Evolutionary conservation across 768 basidiomycete genomes (phyloP), one percentile per base, ranked within the genome.

Genomic region (Leccinum olivaceopallidum): DNA sequence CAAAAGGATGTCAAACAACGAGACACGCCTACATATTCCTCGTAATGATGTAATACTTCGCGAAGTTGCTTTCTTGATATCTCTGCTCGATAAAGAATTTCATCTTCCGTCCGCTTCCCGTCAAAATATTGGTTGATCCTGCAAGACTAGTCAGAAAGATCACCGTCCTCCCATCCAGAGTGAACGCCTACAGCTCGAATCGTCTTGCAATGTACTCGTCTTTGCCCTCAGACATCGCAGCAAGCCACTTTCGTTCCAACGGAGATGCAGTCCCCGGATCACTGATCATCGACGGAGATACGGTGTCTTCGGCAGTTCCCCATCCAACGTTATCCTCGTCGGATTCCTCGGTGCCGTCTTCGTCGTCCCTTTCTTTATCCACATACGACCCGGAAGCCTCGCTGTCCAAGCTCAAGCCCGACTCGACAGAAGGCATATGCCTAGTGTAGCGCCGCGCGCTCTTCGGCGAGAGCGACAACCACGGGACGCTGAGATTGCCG

Each of bases 41-140:
- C 88, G 71, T 94, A 98, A 65, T 91, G 83, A 67, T 90, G 86
- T 36, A 97, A 73, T 6, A 97, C 86, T 66, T 89, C 88, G 16
- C 93, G 83, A 60, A 98, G 77, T 66, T 95, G 90, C 68, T 88
- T 91, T 67, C 90, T 82, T 42, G 88, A 84, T 60, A 98, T 89
- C 56, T 90, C 90, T 0, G 94, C 92, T 42, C 89, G 81, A 71
- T 88, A 93, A n/a, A 95, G 79, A 60, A 98, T 95, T 73, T 98
- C 95, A 65, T 97, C 94, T 61, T 95, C 91, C 0, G 92, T 92
- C 55, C 82, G 87, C 73, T 88, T 91, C 13, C 96, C 96, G 66
- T 98, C 94, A 67, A 98, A 94, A 71, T 94, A 97, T 67, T 92
- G 91, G 61, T 92, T 90, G 55, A 96, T 91, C 61, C 94, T 95